These are phyloP conservation scores for Rhizopogon salebrosus DNA, from an alignment of 768 basidiomycete species.

Conservation along the genomic window DNA sequence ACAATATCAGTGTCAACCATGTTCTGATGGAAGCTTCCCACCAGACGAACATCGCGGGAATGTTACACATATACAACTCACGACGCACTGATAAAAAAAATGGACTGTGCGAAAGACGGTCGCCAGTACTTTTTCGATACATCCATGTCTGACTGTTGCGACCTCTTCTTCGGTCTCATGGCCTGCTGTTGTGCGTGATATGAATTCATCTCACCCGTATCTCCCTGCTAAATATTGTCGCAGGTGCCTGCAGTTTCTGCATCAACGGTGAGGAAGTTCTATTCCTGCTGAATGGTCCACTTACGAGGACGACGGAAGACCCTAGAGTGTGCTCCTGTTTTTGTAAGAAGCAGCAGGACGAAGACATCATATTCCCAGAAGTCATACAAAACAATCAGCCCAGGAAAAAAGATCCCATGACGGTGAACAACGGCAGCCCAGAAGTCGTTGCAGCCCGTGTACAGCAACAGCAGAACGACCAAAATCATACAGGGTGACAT, in stretches of 20 bases:
- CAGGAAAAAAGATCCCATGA: too few species aligned
- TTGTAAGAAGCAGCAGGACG: constrained; percentile 7
- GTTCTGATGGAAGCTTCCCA: too few species aligned
- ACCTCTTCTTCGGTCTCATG: constrained; percentile 13
- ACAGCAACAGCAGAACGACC: too few species aligned
- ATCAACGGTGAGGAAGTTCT: neutral
- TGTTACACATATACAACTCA: too few species aligned
- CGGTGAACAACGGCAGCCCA: too few species aligned
- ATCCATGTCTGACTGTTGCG: constrained; percentile 14
- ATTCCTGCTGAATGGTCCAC: neutral
- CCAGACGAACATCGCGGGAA: too few species aligned
- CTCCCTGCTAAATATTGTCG: constrained; percentile 8
- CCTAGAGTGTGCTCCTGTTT: constrained; percentile 11
- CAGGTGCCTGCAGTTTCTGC: neutral
- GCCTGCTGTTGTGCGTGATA: constrained; percentile 11
- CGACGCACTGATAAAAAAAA: too few species aligned
- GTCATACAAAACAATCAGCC: too few species aligned
- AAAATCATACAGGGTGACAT: too few species aligned
- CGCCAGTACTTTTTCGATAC: neutral
- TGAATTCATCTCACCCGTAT: constrained; percentile 1
- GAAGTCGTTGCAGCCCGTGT: too few species aligned
- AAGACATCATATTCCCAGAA: neutral
- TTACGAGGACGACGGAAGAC: constrained; percentile 4
- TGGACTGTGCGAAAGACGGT: neutral
- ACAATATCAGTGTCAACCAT: neutral